A percentile compares a stretch with the other conserved stretches of the same genome.
These are phyloP conservation scores for Pseudonitzschia delicatissima DNA, from an alignment of 108 stramenopile genomes.

Conservation along the genomic window DNA sequence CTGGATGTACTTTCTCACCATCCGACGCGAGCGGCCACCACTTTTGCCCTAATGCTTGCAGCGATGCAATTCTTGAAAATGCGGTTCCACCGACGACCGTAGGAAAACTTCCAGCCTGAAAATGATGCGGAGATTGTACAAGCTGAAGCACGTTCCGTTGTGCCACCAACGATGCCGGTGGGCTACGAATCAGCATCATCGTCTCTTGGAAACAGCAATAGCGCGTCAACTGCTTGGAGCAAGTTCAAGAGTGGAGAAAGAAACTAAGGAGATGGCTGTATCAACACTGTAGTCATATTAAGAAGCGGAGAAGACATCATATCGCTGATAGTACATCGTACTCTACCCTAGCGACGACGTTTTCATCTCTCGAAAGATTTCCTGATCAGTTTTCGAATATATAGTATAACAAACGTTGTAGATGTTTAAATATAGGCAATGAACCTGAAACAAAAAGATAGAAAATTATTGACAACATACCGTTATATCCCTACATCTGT, in stretches of 20 bases:
- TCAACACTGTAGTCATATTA: no score
- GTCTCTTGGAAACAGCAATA: neutral
- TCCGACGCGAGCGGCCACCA: conserved; percentile 27
- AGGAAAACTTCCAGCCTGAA: neutral
- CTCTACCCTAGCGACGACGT: no score
- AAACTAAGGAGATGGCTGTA: no score
- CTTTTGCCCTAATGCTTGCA: conserved; percentile 29
- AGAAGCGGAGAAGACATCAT: no score
- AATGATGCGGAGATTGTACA: neutral
- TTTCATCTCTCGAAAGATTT: no score
- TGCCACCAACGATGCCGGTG: neutral
- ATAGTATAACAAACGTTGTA: no score
- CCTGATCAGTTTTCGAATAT: no score
- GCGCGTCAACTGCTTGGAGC: neutral
- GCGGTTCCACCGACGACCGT: neutral
- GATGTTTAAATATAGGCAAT: no score
- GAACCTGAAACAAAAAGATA: neutral
- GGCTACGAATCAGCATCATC: no score
- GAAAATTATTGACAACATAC: neutral
- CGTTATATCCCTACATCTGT: neutral
- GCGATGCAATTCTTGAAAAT: conserved; percentile 14
- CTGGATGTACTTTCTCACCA: conserved; percentile 33
- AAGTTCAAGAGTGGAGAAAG: neutral
- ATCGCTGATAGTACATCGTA: no score
- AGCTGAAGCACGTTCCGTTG: neutral